These are phyloP conservation scores for Dothideomycetes sp. DNA, from an alignment of 2,329 filamentous ascomycete species.

Conservation along the genomic window DNA sequence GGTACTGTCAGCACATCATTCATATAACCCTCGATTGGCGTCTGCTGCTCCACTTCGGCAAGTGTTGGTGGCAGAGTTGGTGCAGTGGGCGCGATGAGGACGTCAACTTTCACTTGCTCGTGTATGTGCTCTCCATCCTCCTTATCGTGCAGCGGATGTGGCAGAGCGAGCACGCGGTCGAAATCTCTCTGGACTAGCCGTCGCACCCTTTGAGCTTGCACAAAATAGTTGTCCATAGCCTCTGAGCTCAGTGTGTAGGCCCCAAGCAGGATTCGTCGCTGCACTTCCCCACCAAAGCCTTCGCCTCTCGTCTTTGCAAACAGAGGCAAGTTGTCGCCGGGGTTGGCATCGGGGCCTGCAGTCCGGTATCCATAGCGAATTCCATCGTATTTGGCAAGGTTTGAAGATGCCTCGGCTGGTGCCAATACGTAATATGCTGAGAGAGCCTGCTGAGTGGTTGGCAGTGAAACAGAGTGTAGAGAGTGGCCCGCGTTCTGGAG, in stretches of 20 bases:
- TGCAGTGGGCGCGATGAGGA: slow-evolving; percentile 78
- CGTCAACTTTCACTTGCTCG: slow-evolving; percentile 52
- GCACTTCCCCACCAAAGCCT: slow-evolving; percentile 76
- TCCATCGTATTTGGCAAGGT: slow-evolving; percentile 93
- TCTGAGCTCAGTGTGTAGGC: slow-evolving; percentile 82
- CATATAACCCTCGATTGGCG: slow-evolving; percentile 65
- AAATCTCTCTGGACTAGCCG: slow-evolving; percentile 80
- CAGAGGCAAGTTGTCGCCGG: slow-evolving; percentile 29
- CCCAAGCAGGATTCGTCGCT: slow-evolving; percentile 75
- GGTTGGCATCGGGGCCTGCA: slow-evolving; percentile 38
- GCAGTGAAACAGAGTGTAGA: slow-evolving; percentile 67
- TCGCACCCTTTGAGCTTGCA: slow-evolving; percentile 82
- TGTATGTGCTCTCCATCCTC: neutral
- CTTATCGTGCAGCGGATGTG: slow-evolving; percentile 52
- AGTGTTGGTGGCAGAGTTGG: slow-evolving; percentile 62
- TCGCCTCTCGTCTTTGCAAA: slow-evolving; percentile 65
- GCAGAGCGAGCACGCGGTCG: slow-evolving; percentile 59
- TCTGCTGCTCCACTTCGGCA: slow-evolving; percentile 42
- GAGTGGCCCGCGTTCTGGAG: slow-evolving; percentile 57
- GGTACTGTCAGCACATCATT: slow-evolving; percentile 96
- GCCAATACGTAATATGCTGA: slow-evolving; percentile 94
- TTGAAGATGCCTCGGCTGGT: slow-evolving; percentile 88
- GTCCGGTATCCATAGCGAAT: slow-evolving; percentile 71
- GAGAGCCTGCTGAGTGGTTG: slow-evolving; percentile 72
- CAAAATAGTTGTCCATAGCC: slow-evolving; percentile 92